These are phyloP conservation scores for Martiniozyma asiatica DNA, from an alignment of 1,139 yeast genomes.

Conservation along the genomic window DNA sequence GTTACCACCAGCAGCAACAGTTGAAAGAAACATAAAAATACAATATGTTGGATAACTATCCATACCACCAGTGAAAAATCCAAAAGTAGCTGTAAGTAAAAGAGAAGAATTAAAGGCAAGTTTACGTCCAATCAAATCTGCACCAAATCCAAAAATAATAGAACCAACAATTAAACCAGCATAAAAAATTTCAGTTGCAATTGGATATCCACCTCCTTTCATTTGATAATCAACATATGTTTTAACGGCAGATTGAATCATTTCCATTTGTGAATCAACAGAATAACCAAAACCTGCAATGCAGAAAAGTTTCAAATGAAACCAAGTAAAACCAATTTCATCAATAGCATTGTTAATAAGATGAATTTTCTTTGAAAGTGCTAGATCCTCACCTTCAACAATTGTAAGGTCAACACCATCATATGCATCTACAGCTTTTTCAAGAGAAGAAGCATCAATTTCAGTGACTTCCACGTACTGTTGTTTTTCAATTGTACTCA, in stretches of 20 bases:
- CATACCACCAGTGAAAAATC: conserved; percentile 43
- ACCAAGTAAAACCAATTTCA: conserved; percentile 41
- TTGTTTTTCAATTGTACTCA: no score
- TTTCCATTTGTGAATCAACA: conserved; percentile 45
- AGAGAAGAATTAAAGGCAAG: conserved; percentile 44
- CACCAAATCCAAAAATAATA: conserved; percentile 44
- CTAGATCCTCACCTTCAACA: conserved; percentile 14
- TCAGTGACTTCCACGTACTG: no score
- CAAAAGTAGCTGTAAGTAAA: conserved; percentile 37
- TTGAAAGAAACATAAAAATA: conserved; percentile 34
- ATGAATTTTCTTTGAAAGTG: conserved; percentile 15
- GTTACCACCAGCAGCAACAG: conserved; percentile 48
- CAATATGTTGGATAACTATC: conserved; percentile 30
- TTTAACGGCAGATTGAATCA: conserved; percentile 33
- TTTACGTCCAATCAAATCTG: conserved; percentile 48
- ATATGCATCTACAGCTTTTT: conserved; percentile 4
- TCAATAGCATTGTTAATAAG: conserved; percentile 35
- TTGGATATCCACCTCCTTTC: conserved; percentile 23
- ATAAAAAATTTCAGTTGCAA: conserved; percentile 24
- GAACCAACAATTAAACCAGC: conserved; percentile 47
- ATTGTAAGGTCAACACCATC: conserved; percentile 4
- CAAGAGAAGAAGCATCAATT: conserved; percentile 2
- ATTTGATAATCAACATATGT: conserved; percentile 31
- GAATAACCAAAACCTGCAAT: conserved; percentile 55
- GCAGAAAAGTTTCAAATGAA: conserved; percentile 31